phyloP scores from a whole-genome alignment of 441 rosid genomes.

The Viola pubescens region DNA sequence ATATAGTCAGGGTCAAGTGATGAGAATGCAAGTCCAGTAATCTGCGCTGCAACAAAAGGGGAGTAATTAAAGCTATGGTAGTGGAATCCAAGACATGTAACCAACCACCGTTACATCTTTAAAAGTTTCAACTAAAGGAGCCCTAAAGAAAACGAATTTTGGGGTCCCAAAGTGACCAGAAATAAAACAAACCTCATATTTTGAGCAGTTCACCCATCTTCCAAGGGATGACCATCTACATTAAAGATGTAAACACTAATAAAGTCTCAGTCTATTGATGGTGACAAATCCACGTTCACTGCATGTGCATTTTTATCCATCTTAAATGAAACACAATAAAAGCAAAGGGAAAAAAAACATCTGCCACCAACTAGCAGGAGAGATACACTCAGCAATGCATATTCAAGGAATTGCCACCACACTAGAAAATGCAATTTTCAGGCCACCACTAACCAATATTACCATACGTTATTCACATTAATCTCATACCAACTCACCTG shows the following conservation, averaged over 20 bases:
- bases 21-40: slow-evolving; percentile 58
- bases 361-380: background rate
- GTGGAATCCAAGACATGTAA: background rate
- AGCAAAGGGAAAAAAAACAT: background rate
- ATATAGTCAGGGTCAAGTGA: slow-evolving; percentile 45
- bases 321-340: background rate
- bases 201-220: slow-evolving; percentile 60
- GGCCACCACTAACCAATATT: background rate
- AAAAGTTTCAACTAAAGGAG: background rate
- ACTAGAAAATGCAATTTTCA: slow-evolving; percentile 1
- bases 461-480: slow-evolving; percentile 1
- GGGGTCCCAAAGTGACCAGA: slow-evolving; percentile 2
- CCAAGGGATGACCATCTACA: slow-evolving; percentile 49
- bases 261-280: slow-evolving; percentile 5
- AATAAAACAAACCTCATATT: slow-evolving; percentile 47
- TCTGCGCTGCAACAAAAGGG: slow-evolving; percentile 28
- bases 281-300: background rate
- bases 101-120: background rate
- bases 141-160: background rate
- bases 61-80: background rate
- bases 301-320: too few species aligned
- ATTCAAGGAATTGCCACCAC: slow-evolving; percentile 16
- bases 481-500: slow-evolving; percentile 33
- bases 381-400: background rate
- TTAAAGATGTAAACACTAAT: slow-evolving; percentile 6